These are phyloP conservation scores for Nidula microcarpa DNA, from an alignment of 768 basidiomycete genomes.

Conservation along the genomic window DNA sequence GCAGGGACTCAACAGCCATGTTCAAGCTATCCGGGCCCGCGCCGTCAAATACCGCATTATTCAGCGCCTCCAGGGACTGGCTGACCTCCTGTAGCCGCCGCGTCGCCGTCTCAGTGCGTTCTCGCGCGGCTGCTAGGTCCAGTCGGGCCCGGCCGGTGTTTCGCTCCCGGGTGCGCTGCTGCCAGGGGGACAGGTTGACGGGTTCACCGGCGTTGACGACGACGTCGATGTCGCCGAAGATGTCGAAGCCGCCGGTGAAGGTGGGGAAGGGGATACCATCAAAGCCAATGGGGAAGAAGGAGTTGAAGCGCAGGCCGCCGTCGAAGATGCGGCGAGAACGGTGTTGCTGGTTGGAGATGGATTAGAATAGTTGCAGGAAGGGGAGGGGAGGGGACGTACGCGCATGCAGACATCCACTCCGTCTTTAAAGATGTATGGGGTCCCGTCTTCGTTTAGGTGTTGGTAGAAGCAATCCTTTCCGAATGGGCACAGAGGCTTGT, in stretches of 20 bases:
- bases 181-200: background rate
- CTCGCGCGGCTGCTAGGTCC: too few relatives aligned
- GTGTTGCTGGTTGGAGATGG: slow-evolving; percentile 3
- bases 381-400: slow-evolving; percentile 25
- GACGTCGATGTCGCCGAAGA: background rate
- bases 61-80: slow-evolving; percentile 16
- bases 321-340: background rate
- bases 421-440: slow-evolving; percentile 48
- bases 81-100: slow-evolving; percentile 11
- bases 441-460: slow-evolving; percentile 66
- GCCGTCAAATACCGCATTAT: slow-evolving; percentile 12
- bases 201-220: background rate
- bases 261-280: too few relatives aligned
- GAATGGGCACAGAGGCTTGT: slow-evolving; percentile 67
- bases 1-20: slow-evolving; percentile 11
- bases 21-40: slow-evolving; percentile 12
- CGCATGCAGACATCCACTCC: slow-evolving; percentile 55
- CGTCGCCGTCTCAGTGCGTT: background rate
- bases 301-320: too few relatives aligned
- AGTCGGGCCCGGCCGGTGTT: background rate
- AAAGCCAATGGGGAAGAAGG: too few relatives aligned
- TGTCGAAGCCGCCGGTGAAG: background rate
- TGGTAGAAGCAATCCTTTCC: slow-evolving; percentile 81
- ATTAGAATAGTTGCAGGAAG: slow-evolving; percentile 6
- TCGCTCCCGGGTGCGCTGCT: background rate